Conservation (phyloP, 2,329 filamentous ascomycete species). For the Botrytis porri region DNA sequence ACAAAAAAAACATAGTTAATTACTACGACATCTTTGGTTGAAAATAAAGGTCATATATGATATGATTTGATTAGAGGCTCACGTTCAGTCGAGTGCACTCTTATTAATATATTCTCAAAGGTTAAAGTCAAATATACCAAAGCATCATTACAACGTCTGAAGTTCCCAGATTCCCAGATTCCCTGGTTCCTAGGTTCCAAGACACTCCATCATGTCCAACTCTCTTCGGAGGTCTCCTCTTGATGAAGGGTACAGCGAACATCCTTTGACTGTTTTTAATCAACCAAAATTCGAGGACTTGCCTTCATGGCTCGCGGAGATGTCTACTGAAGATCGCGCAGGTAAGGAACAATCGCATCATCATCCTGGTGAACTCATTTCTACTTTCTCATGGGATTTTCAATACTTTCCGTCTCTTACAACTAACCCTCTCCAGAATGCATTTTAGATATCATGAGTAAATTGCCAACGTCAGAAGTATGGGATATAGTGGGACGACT, state of each 20-base stretch:
- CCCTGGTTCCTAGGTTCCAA: neutral
- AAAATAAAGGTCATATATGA: neutral
- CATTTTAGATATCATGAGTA: conserved; percentile 72
- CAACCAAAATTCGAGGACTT: conserved; percentile 20
- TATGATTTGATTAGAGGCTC: neutral
- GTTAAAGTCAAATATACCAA: neutral
- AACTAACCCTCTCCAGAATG: conserved; percentile 56
- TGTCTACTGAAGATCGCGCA: conserved; percentile 33
- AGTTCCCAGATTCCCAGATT: neutral
- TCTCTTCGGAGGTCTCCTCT: conserved; percentile 29
- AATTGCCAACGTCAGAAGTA: conserved; percentile 76
- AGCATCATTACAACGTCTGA: conserved; percentile 29
- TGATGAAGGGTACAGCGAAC: conserved; percentile 40
- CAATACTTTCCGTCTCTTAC: neutral
- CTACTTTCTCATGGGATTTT: neutral
- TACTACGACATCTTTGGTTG: neutral
- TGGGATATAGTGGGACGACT: conserved; percentile 77
- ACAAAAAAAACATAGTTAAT: neutral
- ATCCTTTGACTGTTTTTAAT: conserved; percentile 33
- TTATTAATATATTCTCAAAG: neutral
- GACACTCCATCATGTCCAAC: neutral
- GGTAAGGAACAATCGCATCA: conserved; percentile 26
- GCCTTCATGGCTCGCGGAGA: conserved; percentile 30
- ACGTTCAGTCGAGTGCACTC: neutral
- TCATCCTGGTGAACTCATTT: neutral